Base-by-base conservation (phyloP, 2,329 filamentous ascomycete species). In the Zelopaecilomyces penicillatus region DNA sequence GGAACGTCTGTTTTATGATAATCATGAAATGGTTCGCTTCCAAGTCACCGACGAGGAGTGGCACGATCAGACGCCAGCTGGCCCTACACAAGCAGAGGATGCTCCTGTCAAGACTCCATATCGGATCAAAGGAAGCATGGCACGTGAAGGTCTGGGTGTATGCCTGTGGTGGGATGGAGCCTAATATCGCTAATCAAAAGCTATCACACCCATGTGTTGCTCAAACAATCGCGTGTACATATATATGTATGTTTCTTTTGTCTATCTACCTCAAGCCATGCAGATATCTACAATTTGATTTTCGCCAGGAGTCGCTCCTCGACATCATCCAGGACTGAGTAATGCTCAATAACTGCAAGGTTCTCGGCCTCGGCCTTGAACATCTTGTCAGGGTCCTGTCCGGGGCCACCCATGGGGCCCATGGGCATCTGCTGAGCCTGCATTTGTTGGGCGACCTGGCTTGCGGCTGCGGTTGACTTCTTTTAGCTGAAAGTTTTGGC, bases 301-400 rank as follows among this genome's bases (percentile, higher is more conserved):
- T 68, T 67, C 60, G 74, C 74, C 57, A 97, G 69, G 47, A 98
- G 70, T 60, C 93, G 80, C 59, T 89, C 79, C 70, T 96, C 90
- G 46, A 96, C 83, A 12, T 85, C 85, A 56, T 95, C 87, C 47
- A 97, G 70, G 51, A 96, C 87, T 57, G 87, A 96, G 62, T 88
- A 86, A 65, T 97, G 91, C 63, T 95, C 90, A 58, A 95, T 77
- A 27, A 98, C 93, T 55, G 94, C 90, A 50, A 98, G 66, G 65
- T 98, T 98, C 74, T 98, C 93, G 3, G 87, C 87, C 69, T 98
- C 93, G 39, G 75, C 87, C 63, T 84, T 74, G 67, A 96, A 98
- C 63, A 95, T 79, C 74, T 98, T 98, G 67, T 97, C 86, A 0
- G 90, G 88, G 61, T 98, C 94, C 58, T 93, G 85, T 27, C 91